Conservation (phyloP, 2,329 filamentous ascomycete species). For the Chrysosporium keratinophilum region DNA sequence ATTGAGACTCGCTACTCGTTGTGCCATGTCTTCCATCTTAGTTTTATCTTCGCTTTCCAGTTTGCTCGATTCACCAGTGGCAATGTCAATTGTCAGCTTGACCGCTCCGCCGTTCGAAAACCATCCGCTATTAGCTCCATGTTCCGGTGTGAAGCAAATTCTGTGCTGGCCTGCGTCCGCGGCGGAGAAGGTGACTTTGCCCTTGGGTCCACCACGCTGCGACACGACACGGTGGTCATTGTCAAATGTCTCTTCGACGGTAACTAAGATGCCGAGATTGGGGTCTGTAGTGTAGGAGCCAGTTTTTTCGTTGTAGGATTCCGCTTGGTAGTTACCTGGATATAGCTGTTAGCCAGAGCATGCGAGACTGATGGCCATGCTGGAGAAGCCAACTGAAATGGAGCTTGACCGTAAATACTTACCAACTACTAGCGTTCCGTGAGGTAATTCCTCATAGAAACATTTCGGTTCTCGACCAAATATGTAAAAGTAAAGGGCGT, state of each 20-base stretch:
- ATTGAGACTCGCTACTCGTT: constrained; percentile 83
- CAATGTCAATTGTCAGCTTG: constrained; percentile 76
- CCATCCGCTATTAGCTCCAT: constrained; percentile 58
- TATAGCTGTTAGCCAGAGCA: constrained; percentile 6
- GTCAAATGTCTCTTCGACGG: constrained; percentile 93
- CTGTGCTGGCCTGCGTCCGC: constrained; percentile 91
- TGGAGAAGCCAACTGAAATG: background rate
- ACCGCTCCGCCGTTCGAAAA: constrained; percentile 62
- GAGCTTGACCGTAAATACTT: background rate
- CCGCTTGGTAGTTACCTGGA: constrained; percentile 69
- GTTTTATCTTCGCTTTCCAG: constrained; percentile 90
- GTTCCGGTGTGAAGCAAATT: constrained; percentile 85
- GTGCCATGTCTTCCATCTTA: constrained; percentile 81
- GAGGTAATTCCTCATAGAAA: constrained; percentile 96
- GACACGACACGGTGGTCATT: constrained; percentile 93
- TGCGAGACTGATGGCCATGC: background rate
- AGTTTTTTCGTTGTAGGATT: constrained; percentile 66
- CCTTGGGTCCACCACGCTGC: constrained; percentile 62
- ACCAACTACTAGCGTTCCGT: constrained; percentile 92
- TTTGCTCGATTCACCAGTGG: constrained; percentile 85
- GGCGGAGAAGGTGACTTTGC: constrained; percentile 91
- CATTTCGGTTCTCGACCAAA: constrained; percentile 79
- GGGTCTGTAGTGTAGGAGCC: constrained; percentile 61
- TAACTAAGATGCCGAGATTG: constrained; percentile 74
- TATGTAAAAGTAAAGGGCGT: constrained; percentile 92